phyloP scores from a whole-genome alignment of 2,329 filamentous ascomycete genomes.

The Apiospora saccharicola region DNA sequence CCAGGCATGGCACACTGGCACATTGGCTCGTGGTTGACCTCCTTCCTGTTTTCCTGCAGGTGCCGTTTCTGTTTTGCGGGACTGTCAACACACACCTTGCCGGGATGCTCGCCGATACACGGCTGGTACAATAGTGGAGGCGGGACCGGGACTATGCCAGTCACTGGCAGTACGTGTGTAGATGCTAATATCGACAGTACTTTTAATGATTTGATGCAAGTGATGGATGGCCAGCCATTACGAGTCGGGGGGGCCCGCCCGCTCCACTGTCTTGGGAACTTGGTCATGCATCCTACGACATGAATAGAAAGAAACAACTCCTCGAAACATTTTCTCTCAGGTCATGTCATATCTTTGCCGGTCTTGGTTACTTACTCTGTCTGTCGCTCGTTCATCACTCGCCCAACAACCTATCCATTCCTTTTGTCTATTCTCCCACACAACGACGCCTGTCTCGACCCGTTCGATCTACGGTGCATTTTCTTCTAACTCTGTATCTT shows the following conservation, averaged over 20 bases:
- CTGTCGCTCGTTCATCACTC: neutral
- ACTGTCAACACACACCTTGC: slow-evolving; percentile 12
- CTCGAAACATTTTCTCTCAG: neutral
- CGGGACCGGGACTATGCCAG: slow-evolving; percentile 12
- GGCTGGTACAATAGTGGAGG: slow-evolving; percentile 10
- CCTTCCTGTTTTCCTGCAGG: slow-evolving; percentile 6
- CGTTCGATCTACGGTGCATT: neutral
- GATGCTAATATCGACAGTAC: slow-evolving; percentile 3
- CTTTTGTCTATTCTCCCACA: neutral
- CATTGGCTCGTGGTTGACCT: no score
- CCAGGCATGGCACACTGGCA: no score
- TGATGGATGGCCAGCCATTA: slow-evolving; percentile 1
- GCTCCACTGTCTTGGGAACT: neutral
- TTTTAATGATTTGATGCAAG: neutral
- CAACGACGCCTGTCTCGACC: neutral
- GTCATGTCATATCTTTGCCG: neutral
- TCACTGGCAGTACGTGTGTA: slow-evolving; percentile 13
- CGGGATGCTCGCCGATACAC: neutral
- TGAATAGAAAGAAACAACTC: slow-evolving; percentile 18
- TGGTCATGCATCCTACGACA: neutral
- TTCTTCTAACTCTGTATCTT: neutral
- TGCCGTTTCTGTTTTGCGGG: slow-evolving; percentile 19
- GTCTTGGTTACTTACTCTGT: neutral
- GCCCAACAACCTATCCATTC: neutral
- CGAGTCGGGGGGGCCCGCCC: slow-evolving; percentile 15